Conservation (phyloP, 495 filamentous ascomycete species). For the Bryoglossum gracile region DNA sequence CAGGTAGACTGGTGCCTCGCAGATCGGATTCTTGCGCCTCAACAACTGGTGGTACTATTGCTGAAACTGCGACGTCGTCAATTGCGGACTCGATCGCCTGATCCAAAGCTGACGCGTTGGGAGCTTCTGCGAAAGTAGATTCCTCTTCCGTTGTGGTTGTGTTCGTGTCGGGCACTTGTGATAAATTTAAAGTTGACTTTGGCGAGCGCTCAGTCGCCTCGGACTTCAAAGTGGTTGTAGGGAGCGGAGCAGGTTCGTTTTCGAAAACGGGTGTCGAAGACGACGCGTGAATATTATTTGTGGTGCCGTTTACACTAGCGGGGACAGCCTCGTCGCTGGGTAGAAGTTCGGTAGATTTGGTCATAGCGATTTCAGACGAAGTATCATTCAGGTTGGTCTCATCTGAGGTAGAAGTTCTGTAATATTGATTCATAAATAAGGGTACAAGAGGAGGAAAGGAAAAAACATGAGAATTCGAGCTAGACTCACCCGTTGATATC, state of each 20-base stretch:
- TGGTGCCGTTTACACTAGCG: conserved; percentile 16
- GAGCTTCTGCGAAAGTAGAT: background rate
- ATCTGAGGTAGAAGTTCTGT: conserved; percentile 24
- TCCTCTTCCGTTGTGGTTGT: conserved; percentile 15
- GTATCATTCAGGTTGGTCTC: conserved; percentile 23
- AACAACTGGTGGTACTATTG: conserved; percentile 19
- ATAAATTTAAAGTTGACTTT: conserved; percentile 8
- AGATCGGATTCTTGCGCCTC: conserved; percentile 25
- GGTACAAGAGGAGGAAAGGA: conserved; percentile 16
- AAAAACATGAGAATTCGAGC: conserved; percentile 9
- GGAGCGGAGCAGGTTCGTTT: conserved; percentile 11
- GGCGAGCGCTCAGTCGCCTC: conserved; percentile 12
- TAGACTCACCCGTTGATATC: conserved; percentile 43
- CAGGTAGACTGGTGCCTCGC: conserved; percentile 4
- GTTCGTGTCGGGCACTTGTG: conserved; percentile 15
- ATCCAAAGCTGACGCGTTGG: conserved; percentile 9
- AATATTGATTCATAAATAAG: conserved; percentile 23
- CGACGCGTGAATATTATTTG: conserved; percentile 14
- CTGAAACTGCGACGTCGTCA: conserved; percentile 13
- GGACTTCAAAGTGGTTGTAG: conserved; percentile 22
- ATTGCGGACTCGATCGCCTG: conserved; percentile 15
- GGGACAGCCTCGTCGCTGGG: background rate
- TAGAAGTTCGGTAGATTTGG: conserved; percentile 5
- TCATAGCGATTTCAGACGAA: conserved; percentile 14
- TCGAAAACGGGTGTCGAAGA: too few relatives aligned